Base-by-base conservation (phyloP, 2,329 filamentous ascomycete species). In the Graphilbum sp. region DNA sequence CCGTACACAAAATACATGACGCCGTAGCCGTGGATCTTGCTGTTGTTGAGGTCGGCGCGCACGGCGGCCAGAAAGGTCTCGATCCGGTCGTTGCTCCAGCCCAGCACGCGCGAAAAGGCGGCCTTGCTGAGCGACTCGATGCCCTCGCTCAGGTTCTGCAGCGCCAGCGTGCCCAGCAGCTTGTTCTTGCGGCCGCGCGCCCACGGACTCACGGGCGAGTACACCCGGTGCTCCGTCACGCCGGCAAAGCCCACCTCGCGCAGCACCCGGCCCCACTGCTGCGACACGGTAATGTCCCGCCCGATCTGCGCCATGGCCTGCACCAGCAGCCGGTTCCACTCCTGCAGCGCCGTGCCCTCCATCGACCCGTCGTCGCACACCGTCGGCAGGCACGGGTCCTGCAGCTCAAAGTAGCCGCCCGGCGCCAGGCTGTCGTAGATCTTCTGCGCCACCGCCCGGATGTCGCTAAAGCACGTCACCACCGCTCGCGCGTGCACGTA, bases 201-300 rank as follows among this genome's bases (percentile, higher is more conserved):
- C 52, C 59, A 61, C 10, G 49, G 44, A 25, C 54, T 55, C 8
- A 51, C 47, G 4, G 58, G 58, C 12, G 55, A 46, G 16, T 52
- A 46, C 41, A 48, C 46, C 32, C 47, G 41, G 32, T 48, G 49
- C 32, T 56, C 50, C 4, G 41, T 40, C 11, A 59, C 49, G 37
- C 59, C 47, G 3, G 50, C 47, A 36, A 57, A 60, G 15, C 58
- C 57, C 4, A 49, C 47, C 18, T 53, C 51, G 17, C 43, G 40
- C 30, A 61, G 43, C 42, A 51, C 51, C 15, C 41, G 30, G 4
- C 35, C 27, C 50, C 48, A 31, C 53, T 53, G 23, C 41, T 41
- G 2, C 44, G 36, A 37, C 23, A 49, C 45, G n/a, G 43, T 32
- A 8, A 50, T 40, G 41, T 52, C 46, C 34, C 53, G 49, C 21